Evolutionary conservation across 2,329 filamentous ascomycete species (phyloP).

Genomic region (Ophiostoma tasmaniense): DNA sequence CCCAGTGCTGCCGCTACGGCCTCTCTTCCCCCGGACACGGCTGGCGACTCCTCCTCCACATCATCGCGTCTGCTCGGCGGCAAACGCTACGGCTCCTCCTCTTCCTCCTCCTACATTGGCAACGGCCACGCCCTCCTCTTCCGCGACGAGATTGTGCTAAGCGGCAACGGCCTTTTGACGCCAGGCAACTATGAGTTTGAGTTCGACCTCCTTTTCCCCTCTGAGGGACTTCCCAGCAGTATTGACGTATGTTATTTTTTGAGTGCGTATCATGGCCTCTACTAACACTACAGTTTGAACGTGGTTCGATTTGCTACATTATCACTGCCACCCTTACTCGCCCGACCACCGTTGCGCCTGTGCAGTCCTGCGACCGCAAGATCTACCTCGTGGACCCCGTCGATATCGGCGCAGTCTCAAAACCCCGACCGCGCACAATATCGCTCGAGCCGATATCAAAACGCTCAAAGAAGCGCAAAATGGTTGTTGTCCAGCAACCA

Average conservation of each 20-base stretch:
- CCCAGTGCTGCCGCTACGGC: conserved; percentile 41
- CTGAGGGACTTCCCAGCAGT: conserved; percentile 62
- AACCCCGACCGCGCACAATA: conserved; percentile 72
- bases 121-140: conserved; percentile 75
- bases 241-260: conserved; percentile 54
- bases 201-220: conserved; percentile 31
- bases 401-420: conserved; percentile 67
- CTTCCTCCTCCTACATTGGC: conserved; percentile 47
- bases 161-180: conserved; percentile 67
- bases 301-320: conserved; percentile 86
- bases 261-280: neutral
- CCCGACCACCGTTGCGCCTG: conserved; percentile 76
- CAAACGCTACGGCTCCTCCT: conserved; percentile 3
- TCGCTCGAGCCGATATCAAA: conserved; percentile 81
- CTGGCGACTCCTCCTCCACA: conserved; percentile 22
- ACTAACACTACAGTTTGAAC: conserved; percentile 63
- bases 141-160: conserved; percentile 72
- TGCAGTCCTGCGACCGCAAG: conserved; percentile 70
- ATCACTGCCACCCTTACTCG: conserved; percentile 83
- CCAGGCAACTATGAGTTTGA: conserved; percentile 72
- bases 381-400: conserved; percentile 73
- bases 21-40: conserved; percentile 11
- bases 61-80: conserved; percentile 29
- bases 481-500: conserved; percentile 37
- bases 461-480: conserved; percentile 54